Evolutionary conservation across 306 rosid genomes (phyloP), one percentile per base, ranked within the genome.

Genomic region (Arachis hypogaea): DNA sequence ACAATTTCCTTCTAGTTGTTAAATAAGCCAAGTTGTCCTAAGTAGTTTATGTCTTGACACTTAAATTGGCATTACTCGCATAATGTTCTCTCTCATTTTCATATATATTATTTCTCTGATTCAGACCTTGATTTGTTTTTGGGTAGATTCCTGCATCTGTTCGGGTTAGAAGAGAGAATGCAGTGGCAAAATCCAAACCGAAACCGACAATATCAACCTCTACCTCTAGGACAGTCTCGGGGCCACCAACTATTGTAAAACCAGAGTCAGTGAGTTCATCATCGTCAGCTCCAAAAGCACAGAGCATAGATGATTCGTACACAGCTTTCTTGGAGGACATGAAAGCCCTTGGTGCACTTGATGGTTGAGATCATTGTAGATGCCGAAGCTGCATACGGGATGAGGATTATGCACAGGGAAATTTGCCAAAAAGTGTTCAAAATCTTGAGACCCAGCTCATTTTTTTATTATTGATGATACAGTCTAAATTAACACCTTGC

Each of bases 301-400:
- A 42, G 79, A 83, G 90, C 83, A 85, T 87, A 61, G 93, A 89
- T 57, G 92, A 88, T 85, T 94, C 92, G 0, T 89, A 84, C 43
- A 55, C 77, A 55, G 97, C 93, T 63, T 94, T 89, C 86, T 73
- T 92, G 70, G 96, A 94, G 83, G 94, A 89, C 83, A 90, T 88
- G 89, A 88, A 90, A 77, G 92, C 89, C 45, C 92, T 87, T 71
- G 96, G 97, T 51, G 97, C 99, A 51, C 96, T 95, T 76, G 98
- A 90, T 71, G 76, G 85, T 65, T 87, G 86, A 88, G 79, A 71
- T 30, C 14, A 57, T 8, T 58, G 22, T 9, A 40, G 79, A 63
- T 42, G 71, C 55, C 14, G 5, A 22, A 73, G 75, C 29, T 18
- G 7, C 47, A 51, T 51, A 60, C 12, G 68, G 29, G 7, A 7